Evolutionary conservation across 1,139 yeast genomes (phyloP).

Genomic region (Magnusiomyces tetraspermus): DNA sequence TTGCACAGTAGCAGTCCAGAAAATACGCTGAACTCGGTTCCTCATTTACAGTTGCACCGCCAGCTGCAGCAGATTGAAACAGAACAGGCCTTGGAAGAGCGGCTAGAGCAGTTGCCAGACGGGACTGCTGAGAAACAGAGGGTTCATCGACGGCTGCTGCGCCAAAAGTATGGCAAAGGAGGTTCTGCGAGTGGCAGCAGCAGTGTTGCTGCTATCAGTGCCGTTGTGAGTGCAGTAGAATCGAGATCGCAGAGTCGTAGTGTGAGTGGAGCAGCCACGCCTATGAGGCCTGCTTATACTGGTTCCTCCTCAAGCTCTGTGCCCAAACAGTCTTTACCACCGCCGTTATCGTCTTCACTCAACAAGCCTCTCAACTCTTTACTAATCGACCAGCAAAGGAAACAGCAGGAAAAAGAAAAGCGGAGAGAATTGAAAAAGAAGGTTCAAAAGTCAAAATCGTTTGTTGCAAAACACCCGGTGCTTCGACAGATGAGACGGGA

Average conservation of each 20-base stretch:
- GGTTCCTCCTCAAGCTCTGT: too few species aligned
- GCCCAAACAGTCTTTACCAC: too few species aligned
- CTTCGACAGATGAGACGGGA: not conserved
- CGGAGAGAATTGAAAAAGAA: too few species aligned
- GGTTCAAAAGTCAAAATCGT: too few species aligned
- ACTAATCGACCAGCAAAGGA: too few species aligned
- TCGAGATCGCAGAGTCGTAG: not conserved
- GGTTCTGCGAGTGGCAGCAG: slow-evolving; percentile 1
- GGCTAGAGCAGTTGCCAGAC: not conserved
- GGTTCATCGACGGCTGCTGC: not conserved
- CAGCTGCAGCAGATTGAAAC: slow-evolving; percentile 3
- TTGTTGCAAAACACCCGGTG: too few species aligned
- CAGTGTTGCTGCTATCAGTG: not conserved
- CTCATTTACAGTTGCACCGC: slow-evolving; percentile 1
- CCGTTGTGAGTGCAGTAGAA: not conserved
- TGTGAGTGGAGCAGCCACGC: not conserved
- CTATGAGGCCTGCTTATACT: not conserved
- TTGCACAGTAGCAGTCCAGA: not conserved
- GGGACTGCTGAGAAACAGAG: not conserved
- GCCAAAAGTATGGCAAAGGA: not conserved
- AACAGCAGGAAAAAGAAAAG: too few species aligned
- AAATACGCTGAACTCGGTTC: not conserved
- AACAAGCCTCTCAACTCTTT: too few species aligned
- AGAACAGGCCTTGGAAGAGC: not conserved
- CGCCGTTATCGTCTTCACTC: too few species aligned